A percentile compares a stretch with the other conserved stretches of the same genome.
These are phyloP conservation scores for Anthracocystis walkeri DNA, from an alignment of 1,284 basidiomycete genomes.

Conservation along the genomic window DNA sequence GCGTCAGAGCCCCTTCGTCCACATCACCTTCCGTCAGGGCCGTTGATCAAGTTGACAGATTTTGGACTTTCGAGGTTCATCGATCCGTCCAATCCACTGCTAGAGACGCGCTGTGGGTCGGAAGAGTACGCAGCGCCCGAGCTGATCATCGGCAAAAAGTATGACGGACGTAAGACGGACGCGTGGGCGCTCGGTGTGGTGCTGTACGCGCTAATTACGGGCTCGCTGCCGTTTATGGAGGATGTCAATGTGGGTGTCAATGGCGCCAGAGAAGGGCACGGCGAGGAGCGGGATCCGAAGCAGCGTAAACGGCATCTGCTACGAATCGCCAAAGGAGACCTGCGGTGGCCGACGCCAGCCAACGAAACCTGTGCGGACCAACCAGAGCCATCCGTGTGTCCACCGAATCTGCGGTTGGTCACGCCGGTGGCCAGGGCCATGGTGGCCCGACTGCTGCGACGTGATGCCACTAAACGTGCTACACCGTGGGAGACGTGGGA, in stretches of 20 bases:
- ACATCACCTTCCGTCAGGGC: constrained; percentile 70
- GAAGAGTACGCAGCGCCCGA: constrained; percentile 93
- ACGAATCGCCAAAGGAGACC: constrained; percentile 67
- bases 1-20: constrained; percentile 37
- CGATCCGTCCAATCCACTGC: constrained; percentile 77
- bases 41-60: constrained; percentile 87
- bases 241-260: constrained; percentile 42
- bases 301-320: constrained; percentile 63
- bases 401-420: constrained; percentile 51
- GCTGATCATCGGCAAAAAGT: constrained; percentile 80
- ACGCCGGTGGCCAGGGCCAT: constrained; percentile 63
- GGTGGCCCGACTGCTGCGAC: constrained; percentile 58
- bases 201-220: constrained; percentile 79
- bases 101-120: constrained; percentile 88
- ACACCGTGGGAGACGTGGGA: constrained; percentile 64
- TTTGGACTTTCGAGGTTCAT: constrained; percentile 91
- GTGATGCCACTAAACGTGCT: constrained; percentile 61
- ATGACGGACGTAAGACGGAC: constrained; percentile 88
- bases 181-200: constrained; percentile 90
- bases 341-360: constrained; percentile 70
- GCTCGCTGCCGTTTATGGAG: constrained; percentile 72
- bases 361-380: constrained; percentile 56
- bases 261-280: constrained; percentile 43
- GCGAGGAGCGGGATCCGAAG: constrained; percentile 51
- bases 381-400: constrained; percentile 27